Conservation (phyloP, 73 alveolate species). For the Paramecium sonneborni region DNA sequence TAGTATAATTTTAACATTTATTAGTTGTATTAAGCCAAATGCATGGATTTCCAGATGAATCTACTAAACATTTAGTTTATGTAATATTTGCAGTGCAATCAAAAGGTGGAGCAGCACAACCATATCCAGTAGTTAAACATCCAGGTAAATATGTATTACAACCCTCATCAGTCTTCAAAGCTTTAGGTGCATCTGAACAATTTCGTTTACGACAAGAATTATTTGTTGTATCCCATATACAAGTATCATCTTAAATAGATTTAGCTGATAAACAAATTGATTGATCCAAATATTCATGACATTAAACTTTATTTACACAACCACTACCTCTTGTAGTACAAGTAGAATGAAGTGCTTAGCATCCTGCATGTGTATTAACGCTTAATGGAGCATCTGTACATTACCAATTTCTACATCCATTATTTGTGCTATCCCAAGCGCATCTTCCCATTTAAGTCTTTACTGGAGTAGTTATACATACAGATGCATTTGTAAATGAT, state of each 20-base stretch:
- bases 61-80: neutral
- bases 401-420: conserved; percentile 15
- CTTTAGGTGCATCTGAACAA: conserved; percentile 27
- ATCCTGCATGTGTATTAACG: neutral
- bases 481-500: neutral
- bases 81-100: neutral
- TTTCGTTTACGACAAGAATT: neutral
- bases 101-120: conserved; percentile 15
- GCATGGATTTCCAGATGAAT: conserved; percentile 13
- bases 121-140: conserved; percentile 49
- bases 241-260: neutral
- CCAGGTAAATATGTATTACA: neutral
- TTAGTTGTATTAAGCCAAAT: neutral
- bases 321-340: conserved; percentile 41
- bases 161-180: conserved; percentile 17
- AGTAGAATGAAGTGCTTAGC: neutral
- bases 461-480: neutral
- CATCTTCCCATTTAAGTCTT: neutral
- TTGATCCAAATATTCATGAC: neutral
- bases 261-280: neutral
- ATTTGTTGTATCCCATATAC: neutral
- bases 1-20: neutral
- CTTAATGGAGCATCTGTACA: conserved; percentile 27
- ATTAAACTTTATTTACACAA: neutral
- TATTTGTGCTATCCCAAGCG: neutral